Evolutionary conservation across 768 basidiomycete species (phyloP), one percentile per base, ranked within the genome.

Genomic region (Pholiota microspora): DNA sequence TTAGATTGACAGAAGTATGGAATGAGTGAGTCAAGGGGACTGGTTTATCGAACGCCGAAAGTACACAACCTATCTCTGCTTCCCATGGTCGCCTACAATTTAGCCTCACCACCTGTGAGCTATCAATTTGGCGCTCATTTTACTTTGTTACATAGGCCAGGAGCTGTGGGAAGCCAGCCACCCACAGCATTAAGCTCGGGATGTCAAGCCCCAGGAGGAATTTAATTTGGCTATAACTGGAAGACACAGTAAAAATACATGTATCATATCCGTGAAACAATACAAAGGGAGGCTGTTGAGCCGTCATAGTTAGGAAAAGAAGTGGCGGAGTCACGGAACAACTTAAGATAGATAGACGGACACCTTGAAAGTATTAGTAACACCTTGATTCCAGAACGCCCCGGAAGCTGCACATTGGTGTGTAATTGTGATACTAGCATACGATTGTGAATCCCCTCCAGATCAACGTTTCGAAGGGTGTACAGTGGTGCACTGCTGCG

Each of bases 331-430:
- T 32, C 18, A 47, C 46, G 46, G 46, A 35, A 51, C 10, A 44
- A 16, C 28, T 44, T 24, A 45, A 45, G 49, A 51, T 40, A 45
- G 51, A 51, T 42, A 49, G 48, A 49, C 31, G 15, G 46, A 49
- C 40, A 23, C 16, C 21, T n/a, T 42, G 40, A 32, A 35, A 49
- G 31, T 49, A 49, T 34, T 16, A 15, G 23, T 27, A 27, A 27
- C 21, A 16, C 45, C 8, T 21, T 27, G n/a, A 15, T 35, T 36
- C 48, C 48, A 34, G 47, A 31, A 31, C 28, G 31, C 18, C 21
- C 47, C 28, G 34, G 34, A 34, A 16, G 25, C 13, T 47, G 21
- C 24, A 18, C 10, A 9, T 23, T 18, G 9, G 32, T 25, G 21
- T 25, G 13, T 36, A 49, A 50, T 18, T 7, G 38, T 16, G 25